Evolutionary conservation across 345 rosid genomes (phyloP), one percentile per base, ranked within the genome.

Genomic region (Euclidium syriacum): DNA sequence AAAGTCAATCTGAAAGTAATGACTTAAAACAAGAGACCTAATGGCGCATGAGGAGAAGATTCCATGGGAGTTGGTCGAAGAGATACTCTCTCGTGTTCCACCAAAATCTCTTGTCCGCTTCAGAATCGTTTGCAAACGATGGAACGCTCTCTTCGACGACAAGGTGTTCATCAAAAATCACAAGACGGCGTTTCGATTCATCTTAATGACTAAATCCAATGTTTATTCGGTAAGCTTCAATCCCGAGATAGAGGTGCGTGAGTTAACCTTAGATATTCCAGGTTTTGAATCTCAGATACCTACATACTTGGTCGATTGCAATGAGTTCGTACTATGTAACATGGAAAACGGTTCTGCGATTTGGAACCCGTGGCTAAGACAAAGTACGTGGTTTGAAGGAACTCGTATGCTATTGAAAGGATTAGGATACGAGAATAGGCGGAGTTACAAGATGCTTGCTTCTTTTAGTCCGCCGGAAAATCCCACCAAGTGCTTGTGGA

Each of bases 201-300:
- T 58, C 25, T 9, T 58, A 58, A 3, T 40, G 12, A 58, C 52
- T 14, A 43, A n/a, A 19, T 58, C 64, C 30, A 58, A 58, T 27
- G 30, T 58, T 43, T 58, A 42, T n/a, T 42, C 64, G 30, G 64
- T 58, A 42, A 42, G 64, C 27, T 4, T 58, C n/a, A 6, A 58
- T 20, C 52, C 52, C 5, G 2, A 18, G 40, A 58, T 58, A 20
- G 19, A 7, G 20, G 52, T 43, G 20, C n/a, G 19, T 19, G 64
- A 58, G 40, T 29, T 58, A 16, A 20, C 29, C 9, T 32, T 53
- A 7, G 58, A 53, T 42, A 19, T n/a, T n/a, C 29, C 52, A 18
- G 30, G 18, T 29, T 48, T 25, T n/a, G 52, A 14, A 25, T 47
- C 32, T 14, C 17, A 19, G 18, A 47, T 12, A 8, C 52, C 29